Evolutionary conservation across 2,329 filamentous ascomycete genomes (phyloP), one percentile per base, ranked within the genome.

Genomic region (Sclerotinia nivalis): DNA sequence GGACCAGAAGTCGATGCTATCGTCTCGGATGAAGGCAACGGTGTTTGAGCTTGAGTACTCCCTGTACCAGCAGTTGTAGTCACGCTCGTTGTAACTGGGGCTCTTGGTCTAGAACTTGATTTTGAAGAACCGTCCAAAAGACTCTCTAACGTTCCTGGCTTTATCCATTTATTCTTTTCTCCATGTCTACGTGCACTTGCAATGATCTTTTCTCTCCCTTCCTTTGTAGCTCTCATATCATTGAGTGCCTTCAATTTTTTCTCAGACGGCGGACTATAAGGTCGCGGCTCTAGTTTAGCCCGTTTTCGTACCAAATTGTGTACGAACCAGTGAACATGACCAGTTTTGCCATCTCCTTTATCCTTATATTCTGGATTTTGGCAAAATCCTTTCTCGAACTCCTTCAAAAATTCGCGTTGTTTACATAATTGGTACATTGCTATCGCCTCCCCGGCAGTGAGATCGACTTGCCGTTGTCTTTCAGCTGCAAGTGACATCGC

Each of bases 321-420:
- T 18, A 61, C 13, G 7, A 47, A 49, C 59, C 59, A 61, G 1
- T 31, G 5, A 47, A 45, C 40, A 49, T n/a, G 25, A 20, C 59
- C 59, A 15, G 59, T 61, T 12, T 13, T 12, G 47, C 59, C 59
- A 13, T 12, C 10, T 22, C 10, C 4, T 31, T 15, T 4, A 2
- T 31, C 1, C 9, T 34, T 43, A 34, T n/a, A 22, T 47, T 22
- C 9, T 22, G 18, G 18, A 31, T 49, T 31, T 3, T 8, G 20
- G 18, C 31, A 34, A 2, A 47, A 61, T 31, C n/a, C 1, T 9
- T 4, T 15, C 6, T 2, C 2, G 18, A 61, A 61, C 4, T 13
- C n/a, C 0, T 47, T 1, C 28, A 8, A 2, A 12, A 13, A 13
- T 2, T 4, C 6, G 13, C 2, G 3, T 2, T 12, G 10, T 8